These are phyloP conservation scores for Blumeria graminis DNA, from an alignment of 2,329 filamentous ascomycete species.

Conservation along the genomic window DNA sequence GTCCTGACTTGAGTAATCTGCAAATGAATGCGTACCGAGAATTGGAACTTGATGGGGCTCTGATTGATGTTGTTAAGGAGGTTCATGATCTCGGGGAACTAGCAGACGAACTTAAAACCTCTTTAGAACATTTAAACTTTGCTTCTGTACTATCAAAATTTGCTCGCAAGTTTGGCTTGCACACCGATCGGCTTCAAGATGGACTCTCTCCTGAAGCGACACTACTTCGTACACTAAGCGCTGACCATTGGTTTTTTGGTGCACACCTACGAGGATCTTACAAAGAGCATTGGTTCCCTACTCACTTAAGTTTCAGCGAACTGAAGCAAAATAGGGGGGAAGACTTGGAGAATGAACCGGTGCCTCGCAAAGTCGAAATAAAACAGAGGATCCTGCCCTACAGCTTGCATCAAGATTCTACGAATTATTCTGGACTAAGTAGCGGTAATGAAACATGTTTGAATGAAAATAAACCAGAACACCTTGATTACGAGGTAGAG, in stretches of 20 bases:
- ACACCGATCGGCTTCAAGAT: neutral
- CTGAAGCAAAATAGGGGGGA: too few relatives aligned
- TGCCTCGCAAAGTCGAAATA: too few relatives aligned
- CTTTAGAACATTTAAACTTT: neutral
- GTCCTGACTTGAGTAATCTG: neutral
- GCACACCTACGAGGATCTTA: neutral
- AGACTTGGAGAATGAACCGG: too few relatives aligned
- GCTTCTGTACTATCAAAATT: neutral
- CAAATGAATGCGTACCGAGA: neutral
- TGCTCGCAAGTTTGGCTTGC: neutral
- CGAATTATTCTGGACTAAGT: too few relatives aligned
- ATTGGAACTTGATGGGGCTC: neutral
- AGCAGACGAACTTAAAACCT: neutral
- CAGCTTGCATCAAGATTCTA: too few relatives aligned
- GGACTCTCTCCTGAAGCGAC: neutral
- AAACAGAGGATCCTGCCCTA: too few relatives aligned
- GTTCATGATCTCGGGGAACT: neutral
- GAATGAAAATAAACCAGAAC: too few relatives aligned
- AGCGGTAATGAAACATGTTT: too few relatives aligned
- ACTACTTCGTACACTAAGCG: neutral
- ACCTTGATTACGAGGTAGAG: neutral
- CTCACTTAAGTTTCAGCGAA: neutral
- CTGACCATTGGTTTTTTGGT: slow-evolving; percentile 1
- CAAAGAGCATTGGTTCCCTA: slow-evolving; percentile 1
- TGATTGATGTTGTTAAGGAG: neutral